Base-by-base conservation (phyloP, 116 monocot genomes). In the Phalaenopsis hybrid region DNA sequence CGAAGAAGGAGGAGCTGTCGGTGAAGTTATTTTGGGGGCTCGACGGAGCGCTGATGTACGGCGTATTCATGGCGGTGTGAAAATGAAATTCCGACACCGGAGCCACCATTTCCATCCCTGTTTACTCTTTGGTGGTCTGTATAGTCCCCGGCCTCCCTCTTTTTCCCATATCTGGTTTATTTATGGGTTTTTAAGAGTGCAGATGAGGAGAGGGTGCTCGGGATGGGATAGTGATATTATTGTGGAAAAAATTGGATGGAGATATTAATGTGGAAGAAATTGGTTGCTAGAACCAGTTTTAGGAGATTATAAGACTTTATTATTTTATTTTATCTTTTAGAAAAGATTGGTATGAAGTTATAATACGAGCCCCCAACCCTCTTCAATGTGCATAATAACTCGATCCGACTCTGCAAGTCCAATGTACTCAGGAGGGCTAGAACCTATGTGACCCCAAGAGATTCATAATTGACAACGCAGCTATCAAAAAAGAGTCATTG, bases 51-150 rank as follows among this genome's bases (percentile, higher is more conserved):
- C 55, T 55, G 55, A 55, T 55, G 55, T 55, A 55, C 20, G 80
- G 81, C 5, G 77, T 18, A 3, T 20, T 43, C 5, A 15, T 75
- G 15, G 51, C 11, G 37, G 78, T 48, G 52, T 33, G 28, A 57
- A 79, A 86, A 79, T 83, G 82, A 57, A 86, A 84, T 33, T 76
- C 79, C 74, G 57, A 81, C 69, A 55, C 33, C 80, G 50, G 77
- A 4, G 59, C 76, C 51, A 45, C 59, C 15, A 57, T 59, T 11
- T 79, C 59, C 80, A 74, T 77, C 45, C 6, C 28, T 45, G 1
- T 28, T 11, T 67, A 9, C 28, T 11, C 67, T 67, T 28, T 28
- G 23, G 25, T 10, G 10, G 16, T 16, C 16, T 55, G 3, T 55
- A 3, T 15, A 15, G 55, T 55, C 55, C 15, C 67, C 67, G 8